Base-by-base conservation (phyloP, 2,329 filamentous ascomycete species). In the Aspergillus versicolor region DNA sequence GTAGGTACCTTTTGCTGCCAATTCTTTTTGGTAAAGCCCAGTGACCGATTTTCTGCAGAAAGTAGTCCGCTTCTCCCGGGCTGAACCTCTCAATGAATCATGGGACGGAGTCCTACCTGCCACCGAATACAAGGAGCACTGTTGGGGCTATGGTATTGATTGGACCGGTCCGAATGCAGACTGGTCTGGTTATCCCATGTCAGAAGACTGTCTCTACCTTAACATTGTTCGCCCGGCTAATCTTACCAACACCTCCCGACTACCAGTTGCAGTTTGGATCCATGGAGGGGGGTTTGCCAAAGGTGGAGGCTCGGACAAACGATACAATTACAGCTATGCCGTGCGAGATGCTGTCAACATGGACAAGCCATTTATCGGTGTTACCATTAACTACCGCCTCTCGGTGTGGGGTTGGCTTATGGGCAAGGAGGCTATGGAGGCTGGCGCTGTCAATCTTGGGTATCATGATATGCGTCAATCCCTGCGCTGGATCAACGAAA, bases 321-420 rank as follows among this genome's bases (percentile, higher is more conserved):
- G n/a, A 13, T 44, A 44, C 42, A 44, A 44, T n/a, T 22, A 24
- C 8, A 24, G 19, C 19, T 44, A 24, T 15, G 24, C 24, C 17
- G 42, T 44, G 15, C 4, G 24, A 11, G 12, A 79, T 15, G 78
- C 79, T 27, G 77, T 79, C 30, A 71, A 78, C 4, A 75, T 81
- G 22, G 73, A 72, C 1, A 76, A 78, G 54, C 81, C 80, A 0
- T 71, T 84, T 15, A 74, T 84, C 6, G 79, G 73, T 1, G 79
- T 82, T 0, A 78, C 74, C 55, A 74, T 83, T 59, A 82, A 82
- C 62, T 83, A 82, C 57, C 75, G 80, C 4, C 70, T 81, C 15
- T 71, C 70, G 15, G 73, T 71, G 21, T 83, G 76, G 69, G 81
- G 82, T 5, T 83, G 81, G 62, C 62, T 84, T 15, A 73, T 71